phyloP scores from a whole-genome alignment of 345 rosid genomes.

The Bruguiera gymnorhiza region DNA sequence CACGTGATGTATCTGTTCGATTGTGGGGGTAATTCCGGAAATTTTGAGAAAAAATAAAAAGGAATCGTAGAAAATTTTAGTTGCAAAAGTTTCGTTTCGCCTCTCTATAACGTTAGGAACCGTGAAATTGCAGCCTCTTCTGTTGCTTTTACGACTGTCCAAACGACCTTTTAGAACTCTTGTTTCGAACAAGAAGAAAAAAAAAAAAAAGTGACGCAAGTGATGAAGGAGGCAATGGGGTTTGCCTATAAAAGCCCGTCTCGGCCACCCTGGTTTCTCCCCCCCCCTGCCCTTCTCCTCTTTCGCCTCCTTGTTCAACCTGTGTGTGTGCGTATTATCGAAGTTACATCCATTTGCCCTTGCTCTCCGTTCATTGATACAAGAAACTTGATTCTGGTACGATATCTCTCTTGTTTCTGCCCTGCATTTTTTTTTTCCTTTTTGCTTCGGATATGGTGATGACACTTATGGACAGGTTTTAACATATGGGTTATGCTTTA shows the following conservation, averaged over 20 bases:
- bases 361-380: neutral
- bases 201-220: neutral
- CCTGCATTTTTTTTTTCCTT: neutral
- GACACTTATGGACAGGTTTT: neutral
- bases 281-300: slow-evolving; percentile 22
- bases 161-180: slow-evolving; percentile 5
- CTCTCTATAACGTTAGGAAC: neutral
- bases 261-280: slow-evolving; percentile 24
- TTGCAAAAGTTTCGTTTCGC: slow-evolving; percentile 2
- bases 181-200: neutral
- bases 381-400: slow-evolving; percentile 26
- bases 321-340: slow-evolving; percentile 10
- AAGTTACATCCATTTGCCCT: neutral
- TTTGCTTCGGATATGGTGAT: neutral
- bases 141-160: neutral
- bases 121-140: too few species aligned
- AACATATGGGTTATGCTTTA: slow-evolving; percentile 9
- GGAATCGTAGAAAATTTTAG: neutral
- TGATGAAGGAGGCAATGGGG: neutral
- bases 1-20: neutral
- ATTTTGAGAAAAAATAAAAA: neutral
- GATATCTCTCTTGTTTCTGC: slow-evolving; percentile 5
- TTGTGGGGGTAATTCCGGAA: slow-evolving; percentile 14
- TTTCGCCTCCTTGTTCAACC: neutral
- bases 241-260: slow-evolving; percentile 38